Percentiles rank a stretch among this genome's conserved stretches.
Conservation (phyloP, 108 stramenopile genomes). For the Schizochytrium sp. region DNA sequence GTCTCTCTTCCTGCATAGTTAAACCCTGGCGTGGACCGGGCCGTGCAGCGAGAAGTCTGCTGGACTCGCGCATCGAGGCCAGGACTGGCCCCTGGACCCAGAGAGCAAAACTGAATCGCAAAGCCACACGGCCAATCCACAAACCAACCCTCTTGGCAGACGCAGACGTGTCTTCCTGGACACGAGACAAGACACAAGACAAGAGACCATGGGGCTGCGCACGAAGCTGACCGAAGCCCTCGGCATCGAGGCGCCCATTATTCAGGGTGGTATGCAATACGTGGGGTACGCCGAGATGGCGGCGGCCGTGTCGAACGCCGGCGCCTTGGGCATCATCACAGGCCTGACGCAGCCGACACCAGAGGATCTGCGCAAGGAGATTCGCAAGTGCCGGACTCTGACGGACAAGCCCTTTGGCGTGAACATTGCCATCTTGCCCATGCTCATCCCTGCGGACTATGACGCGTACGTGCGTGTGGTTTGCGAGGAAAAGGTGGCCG, state of each 20-base stretch:
- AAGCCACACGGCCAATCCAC: too few relatives aligned
- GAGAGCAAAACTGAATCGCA: too few relatives aligned
- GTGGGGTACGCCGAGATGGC: slow-evolving; percentile 14
- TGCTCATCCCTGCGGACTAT: slow-evolving; percentile 9
- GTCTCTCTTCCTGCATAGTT: too few relatives aligned
- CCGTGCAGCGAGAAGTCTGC: too few relatives aligned
- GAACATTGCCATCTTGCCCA: neutral
- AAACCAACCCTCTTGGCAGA: too few relatives aligned
- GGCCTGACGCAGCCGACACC: neutral
- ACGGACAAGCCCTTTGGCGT: slow-evolving; percentile 18
- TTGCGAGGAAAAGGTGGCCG: neutral
- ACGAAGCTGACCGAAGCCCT: neutral
- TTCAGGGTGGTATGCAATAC: neutral
- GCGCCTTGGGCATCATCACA: neutral
- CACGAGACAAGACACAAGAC: too few relatives aligned
- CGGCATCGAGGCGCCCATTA: slow-evolving; percentile 8
- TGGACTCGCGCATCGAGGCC: too few relatives aligned
- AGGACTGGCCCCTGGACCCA: too few relatives aligned
- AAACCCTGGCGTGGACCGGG: too few relatives aligned
- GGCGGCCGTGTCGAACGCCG: slow-evolving; percentile 1
- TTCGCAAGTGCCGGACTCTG: neutral
- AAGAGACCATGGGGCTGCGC: neutral
- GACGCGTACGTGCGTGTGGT: neutral
- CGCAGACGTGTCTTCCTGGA: too few relatives aligned
- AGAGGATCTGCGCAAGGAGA: slow-evolving; percentile 14